These are phyloP conservation scores for Mucor piriformis DNA, from an alignment of 371 early-diverging fungal species.

Conservation along the genomic window DNA sequence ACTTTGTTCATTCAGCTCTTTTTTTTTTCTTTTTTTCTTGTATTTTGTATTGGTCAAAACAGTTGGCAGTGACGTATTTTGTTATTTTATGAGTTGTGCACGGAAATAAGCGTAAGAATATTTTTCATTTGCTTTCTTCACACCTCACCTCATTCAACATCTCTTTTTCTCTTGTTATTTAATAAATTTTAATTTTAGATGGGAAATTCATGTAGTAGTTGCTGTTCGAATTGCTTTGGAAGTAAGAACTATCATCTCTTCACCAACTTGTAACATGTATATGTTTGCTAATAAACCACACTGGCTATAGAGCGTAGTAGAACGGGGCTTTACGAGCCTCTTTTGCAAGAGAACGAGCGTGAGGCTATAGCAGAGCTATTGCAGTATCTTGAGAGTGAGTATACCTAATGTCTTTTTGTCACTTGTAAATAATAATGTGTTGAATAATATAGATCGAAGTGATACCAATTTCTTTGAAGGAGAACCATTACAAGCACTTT, in stretches of 20 bases:
- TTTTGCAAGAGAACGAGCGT: constrained; percentile 83
- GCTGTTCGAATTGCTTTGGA: constrained; percentile 52
- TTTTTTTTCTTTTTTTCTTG: not conserved
- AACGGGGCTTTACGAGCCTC: constrained; percentile 70
- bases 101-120: constrained; percentile 1
- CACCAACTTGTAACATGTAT: not conserved
- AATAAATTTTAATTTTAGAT: constrained; percentile 2
- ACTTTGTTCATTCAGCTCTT: not conserved
- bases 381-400: constrained; percentile 82
- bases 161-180: not conserved
- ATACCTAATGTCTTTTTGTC: not conserved
- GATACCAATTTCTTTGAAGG: constrained; percentile 88
- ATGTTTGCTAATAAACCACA: not conserved
- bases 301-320: constrained; percentile 36
- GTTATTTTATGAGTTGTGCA: not conserved
- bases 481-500: constrained; percentile 80
- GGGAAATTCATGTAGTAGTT: constrained; percentile 29
- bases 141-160: constrained; percentile 1
- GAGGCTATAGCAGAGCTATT: constrained; percentile 84
- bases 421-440: not conserved
- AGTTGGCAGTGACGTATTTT: not conserved
- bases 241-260: constrained; percentile 31
- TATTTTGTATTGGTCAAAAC: not conserved
- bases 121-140: not conserved
- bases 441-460: constrained; percentile 57